Conservation (phyloP, 768 basidiomycete genomes). For the Lactifluus volemus region DNA sequence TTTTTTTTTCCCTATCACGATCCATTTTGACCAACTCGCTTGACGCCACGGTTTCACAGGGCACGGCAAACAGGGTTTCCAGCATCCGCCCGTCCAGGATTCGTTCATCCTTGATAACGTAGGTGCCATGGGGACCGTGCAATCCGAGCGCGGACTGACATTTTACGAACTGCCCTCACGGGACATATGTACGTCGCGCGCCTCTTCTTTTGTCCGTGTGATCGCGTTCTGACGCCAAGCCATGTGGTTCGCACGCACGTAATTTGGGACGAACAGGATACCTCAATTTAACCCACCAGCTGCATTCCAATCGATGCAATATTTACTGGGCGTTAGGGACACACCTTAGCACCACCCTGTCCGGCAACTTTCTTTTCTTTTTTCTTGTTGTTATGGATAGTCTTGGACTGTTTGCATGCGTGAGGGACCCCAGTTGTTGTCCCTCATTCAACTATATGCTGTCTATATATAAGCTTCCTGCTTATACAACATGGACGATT, state of each 20-base stretch:
- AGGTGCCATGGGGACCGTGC: conserved; percentile 15
- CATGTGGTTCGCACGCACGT: neutral
- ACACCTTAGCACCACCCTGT: neutral
- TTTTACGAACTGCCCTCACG: conserved; percentile 16
- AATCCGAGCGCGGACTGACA: conserved; percentile 18
- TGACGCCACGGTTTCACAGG: conserved; percentile 1
- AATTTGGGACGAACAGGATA: conserved; percentile 3
- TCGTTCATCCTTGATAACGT: conserved; percentile 16
- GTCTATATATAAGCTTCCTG: too few relatives aligned
- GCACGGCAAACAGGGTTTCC: conserved; percentile 17
- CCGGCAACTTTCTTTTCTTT: too few relatives aligned
- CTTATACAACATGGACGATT: too few relatives aligned
- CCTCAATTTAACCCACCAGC: conserved; percentile 16
- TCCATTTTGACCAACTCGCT: too few relatives aligned
- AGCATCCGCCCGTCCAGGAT: conserved; percentile 3
- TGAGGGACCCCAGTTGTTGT: too few relatives aligned
- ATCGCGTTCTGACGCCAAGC: neutral
- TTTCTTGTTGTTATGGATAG: neutral
- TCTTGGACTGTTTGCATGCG: neutral
- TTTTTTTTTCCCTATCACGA: neutral
- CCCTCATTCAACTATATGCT: neutral
- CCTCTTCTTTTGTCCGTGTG: neutral
- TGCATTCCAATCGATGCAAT: conserved; percentile 18
- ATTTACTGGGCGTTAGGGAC: conserved; percentile 2
- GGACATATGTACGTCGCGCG: conserved; percentile 17